Conservation (phyloP, 2,329 filamentous ascomycete species). For the Colletotrichum truncatum region DNA sequence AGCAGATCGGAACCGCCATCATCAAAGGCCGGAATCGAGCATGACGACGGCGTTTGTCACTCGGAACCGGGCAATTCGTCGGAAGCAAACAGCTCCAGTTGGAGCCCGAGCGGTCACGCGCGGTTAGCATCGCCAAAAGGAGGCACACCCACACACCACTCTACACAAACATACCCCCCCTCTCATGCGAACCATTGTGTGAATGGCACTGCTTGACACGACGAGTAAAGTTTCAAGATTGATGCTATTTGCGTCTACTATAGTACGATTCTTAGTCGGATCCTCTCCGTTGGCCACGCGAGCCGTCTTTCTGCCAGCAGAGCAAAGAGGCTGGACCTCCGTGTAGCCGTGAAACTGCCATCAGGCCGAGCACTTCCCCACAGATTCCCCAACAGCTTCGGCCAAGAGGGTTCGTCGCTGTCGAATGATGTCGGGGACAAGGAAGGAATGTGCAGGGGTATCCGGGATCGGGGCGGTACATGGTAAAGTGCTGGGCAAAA, state of each 20-base stretch:
- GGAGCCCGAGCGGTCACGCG: not conserved
- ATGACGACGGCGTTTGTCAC: not conserved
- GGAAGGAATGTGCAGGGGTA: constrained; percentile 8
- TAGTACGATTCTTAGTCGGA: not conserved
- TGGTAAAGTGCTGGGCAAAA: not conserved
- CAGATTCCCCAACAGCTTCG: constrained; percentile 14
- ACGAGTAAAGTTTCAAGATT: not conserved
- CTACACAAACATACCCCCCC: too few relatives aligned
- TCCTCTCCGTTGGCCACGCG: not conserved
- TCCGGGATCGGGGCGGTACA: not conserved
- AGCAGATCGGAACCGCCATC: not conserved
- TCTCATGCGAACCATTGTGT: too few relatives aligned
- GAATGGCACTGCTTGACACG: too few relatives aligned
- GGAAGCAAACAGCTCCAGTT: not conserved
- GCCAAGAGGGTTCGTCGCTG: constrained; percentile 30
- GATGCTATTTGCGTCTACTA: not conserved
- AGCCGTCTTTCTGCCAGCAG: not conserved
- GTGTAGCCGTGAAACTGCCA: constrained; percentile 31
- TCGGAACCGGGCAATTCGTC: not conserved
- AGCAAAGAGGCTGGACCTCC: constrained; percentile 9
- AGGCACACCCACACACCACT: not conserved
- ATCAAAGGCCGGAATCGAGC: not conserved
- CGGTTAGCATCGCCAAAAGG: not conserved
- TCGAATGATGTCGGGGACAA: constrained; percentile 30
- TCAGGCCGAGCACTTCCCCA: constrained; percentile 22